Evolutionary conservation across 2,329 filamentous ascomycete genomes (phyloP), one percentile per base, ranked within the genome.

Genomic region (Xylaria sp.): DNA sequence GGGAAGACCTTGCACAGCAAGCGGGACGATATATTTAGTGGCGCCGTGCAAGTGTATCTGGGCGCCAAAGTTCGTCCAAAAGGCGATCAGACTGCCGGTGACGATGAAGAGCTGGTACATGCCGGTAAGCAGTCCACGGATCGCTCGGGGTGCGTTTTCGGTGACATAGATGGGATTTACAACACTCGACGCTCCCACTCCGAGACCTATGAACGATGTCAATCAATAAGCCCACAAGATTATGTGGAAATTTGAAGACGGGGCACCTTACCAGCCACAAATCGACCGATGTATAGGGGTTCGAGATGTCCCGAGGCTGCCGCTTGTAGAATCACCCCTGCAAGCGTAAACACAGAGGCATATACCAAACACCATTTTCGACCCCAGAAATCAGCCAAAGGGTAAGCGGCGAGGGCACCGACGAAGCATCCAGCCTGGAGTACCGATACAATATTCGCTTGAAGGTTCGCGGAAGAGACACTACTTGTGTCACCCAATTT

Each of bases 371-470:
- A 83, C 34, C 79, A 80, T 72, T 84, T 87, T 63, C 89, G 84
- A 25, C 89, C 89, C 71, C 80, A 86, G 67, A 79, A 79, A 73
- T 88, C 86, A 9, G 87, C 84, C 56, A 88, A 73, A 71, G 82
- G 85, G 34, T 83, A 85, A 8, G 86, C 85, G n/a, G 77, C 71
- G n/a, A 82, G 76, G n/a, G 80, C 76, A 12, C 81, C 81, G 28
- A 78, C 75, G 69, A 82, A 82, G 71, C 81, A 82, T 41, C 81
- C 82, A 18, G 81, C 82, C 69, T 83, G 81, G 25, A 83, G 77
- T 10, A 87, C 88, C 6, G 88, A 89, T n/a, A 90, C 89, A 67
- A 91, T 90, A 76, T 91, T 91, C 63, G 87, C 87, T 34, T 85
- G 84, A 2, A 91, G 80, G 75, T 90, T 86, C 48, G 88, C 88